These are phyloP conservation scores for Uromyces viciae-fabae DNA, from an alignment of 1,284 basidiomycete species.

Conservation along the genomic window DNA sequence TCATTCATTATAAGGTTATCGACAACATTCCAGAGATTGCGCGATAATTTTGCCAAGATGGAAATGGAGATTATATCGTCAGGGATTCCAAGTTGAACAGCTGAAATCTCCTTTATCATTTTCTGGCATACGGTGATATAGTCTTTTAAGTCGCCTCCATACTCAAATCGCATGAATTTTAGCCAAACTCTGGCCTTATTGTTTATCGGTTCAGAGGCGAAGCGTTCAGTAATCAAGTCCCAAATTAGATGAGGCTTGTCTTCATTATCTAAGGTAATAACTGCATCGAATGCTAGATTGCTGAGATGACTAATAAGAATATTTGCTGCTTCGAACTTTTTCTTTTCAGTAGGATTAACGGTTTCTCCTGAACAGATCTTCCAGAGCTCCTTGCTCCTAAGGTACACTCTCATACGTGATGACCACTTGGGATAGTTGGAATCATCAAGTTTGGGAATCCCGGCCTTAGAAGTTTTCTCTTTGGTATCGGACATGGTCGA, in stretches of 20 bases:
- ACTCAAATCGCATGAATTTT: background rate
- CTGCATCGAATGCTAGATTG: too few species aligned
- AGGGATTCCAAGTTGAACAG: background rate
- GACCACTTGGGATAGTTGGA: background rate
- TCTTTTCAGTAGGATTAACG: background rate
- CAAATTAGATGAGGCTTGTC: background rate
- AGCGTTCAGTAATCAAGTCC: background rate
- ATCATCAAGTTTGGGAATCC: background rate
- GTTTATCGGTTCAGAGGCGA: background rate
- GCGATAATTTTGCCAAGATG: background rate
- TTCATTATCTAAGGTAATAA: background rate
- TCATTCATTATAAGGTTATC: background rate
- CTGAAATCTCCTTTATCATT: background rate
- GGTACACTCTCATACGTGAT: background rate
- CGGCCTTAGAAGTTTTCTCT: background rate
- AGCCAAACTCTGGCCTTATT: background rate
- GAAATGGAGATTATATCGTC: background rate
- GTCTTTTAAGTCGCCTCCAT: background rate
- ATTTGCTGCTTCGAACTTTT: background rate
- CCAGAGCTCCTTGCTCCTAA: background rate
- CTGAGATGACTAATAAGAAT: constrained; percentile 1
- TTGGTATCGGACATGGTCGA: background rate
- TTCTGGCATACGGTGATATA: background rate
- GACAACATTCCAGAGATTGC: background rate
- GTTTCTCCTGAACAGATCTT: background rate